A percentile compares a stretch with the other conserved stretches of the same genome.
These are phyloP conservation scores for Neofusicoccum ribis DNA, from an alignment of 2,329 filamentous ascomycete genomes.

Conservation along the genomic window DNA sequence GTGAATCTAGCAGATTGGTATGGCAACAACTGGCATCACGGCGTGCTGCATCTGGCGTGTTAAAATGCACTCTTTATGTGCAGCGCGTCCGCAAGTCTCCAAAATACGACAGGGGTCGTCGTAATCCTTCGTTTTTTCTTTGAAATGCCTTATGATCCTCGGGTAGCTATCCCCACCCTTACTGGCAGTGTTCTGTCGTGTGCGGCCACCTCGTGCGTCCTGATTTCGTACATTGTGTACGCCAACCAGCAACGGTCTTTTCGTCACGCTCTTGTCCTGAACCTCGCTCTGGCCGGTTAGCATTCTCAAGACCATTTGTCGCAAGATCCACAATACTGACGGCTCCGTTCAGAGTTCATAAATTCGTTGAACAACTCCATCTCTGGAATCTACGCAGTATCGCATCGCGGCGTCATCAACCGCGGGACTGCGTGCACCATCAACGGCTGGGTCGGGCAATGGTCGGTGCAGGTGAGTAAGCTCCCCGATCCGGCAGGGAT, in stretches of 20 bases:
- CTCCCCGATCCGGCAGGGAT: not conserved
- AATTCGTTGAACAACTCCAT: slow-evolving; percentile 47
- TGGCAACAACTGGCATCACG: too few species aligned
- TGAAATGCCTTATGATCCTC: not conserved
- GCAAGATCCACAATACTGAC: not conserved
- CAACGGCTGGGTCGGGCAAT: slow-evolving; percentile 49
- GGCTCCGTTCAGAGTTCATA: slow-evolving; percentile 40
- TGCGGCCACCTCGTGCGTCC: slow-evolving; percentile 22
- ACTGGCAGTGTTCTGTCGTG: slow-evolving; percentile 26
- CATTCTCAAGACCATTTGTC: not conserved
- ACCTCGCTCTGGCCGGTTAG: slow-evolving; percentile 27
- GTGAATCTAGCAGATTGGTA: too few species aligned
- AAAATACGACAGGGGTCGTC: not conserved
- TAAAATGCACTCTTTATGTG: not conserved
- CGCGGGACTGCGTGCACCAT: slow-evolving; percentile 38
- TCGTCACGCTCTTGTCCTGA: slow-evolving; percentile 28
- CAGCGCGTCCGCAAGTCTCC: not conserved
- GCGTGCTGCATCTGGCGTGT: not conserved
- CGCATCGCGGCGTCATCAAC: slow-evolving; percentile 28
- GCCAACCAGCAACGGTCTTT: slow-evolving; percentile 25
- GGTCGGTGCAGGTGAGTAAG: slow-evolving; percentile 38
- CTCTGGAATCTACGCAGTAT: slow-evolving; percentile 40
- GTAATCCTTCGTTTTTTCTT: not conserved
- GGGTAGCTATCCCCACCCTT: slow-evolving; percentile 23
- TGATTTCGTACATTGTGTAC: slow-evolving; percentile 25